A percentile compares a stretch with the other conserved stretches of the same genome.
phyloP scores from a whole-genome alignment of 2,329 filamentous ascomycete genomes.

The Didymella segeticola region DNA sequence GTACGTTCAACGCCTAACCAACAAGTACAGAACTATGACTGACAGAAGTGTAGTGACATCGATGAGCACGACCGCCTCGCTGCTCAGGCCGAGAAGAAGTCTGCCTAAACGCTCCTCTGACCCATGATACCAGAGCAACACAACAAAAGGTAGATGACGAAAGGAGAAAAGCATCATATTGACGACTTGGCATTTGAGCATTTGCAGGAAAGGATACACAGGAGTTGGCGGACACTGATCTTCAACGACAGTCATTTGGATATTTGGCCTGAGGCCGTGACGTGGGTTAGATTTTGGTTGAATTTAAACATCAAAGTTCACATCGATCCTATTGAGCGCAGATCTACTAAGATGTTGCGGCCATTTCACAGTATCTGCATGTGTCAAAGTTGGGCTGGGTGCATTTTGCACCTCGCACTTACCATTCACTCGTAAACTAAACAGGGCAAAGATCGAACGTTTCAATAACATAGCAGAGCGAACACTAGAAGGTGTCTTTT shows the following conservation, averaged over 20 bases:
- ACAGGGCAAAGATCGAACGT: too few species aligned
- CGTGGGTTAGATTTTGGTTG: slow-evolving; percentile 2
- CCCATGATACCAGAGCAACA: not conserved
- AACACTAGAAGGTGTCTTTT: too few species aligned
- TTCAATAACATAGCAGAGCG: too few species aligned
- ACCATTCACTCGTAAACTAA: too few species aligned
- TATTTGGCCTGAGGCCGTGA: not conserved
- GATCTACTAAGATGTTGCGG: too few species aligned
- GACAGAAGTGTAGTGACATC: slow-evolving; percentile 67
- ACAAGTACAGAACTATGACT: too few species aligned
- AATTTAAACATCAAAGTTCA: too few species aligned
- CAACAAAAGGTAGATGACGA: not conserved
- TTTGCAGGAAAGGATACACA: slow-evolving; percentile 18
- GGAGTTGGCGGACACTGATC: slow-evolving; percentile 20
- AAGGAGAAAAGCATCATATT: slow-evolving; percentile 11
- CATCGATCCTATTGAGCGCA: too few species aligned
- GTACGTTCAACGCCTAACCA: too few species aligned
- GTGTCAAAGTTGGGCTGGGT: too few species aligned
- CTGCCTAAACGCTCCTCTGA: not conserved
- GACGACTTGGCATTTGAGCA: slow-evolving; percentile 21
- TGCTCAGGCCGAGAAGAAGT: slow-evolving; percentile 47
- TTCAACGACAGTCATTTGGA: slow-evolving; percentile 15
- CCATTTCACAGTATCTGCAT: too few species aligned
- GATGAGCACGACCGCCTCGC: slow-evolving; percentile 85
- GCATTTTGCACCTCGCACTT: too few species aligned